Evolutionary conservation across 2,329 filamentous ascomycete species (phyloP), one percentile per base, ranked within the genome.

Genomic region (Alternaria incomplexa): DNA sequence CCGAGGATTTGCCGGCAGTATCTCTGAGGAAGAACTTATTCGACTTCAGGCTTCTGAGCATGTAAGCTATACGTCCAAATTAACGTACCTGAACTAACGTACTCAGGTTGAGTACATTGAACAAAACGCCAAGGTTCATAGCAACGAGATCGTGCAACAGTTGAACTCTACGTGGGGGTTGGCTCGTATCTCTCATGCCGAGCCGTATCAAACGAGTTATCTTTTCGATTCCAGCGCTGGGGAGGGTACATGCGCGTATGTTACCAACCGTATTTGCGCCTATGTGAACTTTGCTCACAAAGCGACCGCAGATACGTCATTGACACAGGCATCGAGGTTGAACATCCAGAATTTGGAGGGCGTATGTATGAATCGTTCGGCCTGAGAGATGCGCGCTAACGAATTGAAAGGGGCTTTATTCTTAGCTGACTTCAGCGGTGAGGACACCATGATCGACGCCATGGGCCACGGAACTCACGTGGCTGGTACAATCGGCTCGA

Each of bases 241-340:
- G 17, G 63, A 70, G 26, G 75, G 76, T 15, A 76, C 75, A 69
- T 89, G 85, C 20, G 86, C 83, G 45, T 61, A 57, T 23, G 52
- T 56, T 36, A 17, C 12, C 6, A 20, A 30, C 10, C 11, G 12
- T 23, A 7, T 40, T 23, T 4, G 11, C 3, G 6, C 11, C 3
- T 46, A 1, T 20, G 4, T 15, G 20, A 26, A 30, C 3, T 28
- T 28, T 2, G 20, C 25, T 61, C 13, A 56, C 32, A 56, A 11
- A 48, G 3, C n/a, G 11, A 17, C 13, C 8, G 1, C 20, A 61
- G 58, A 25, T 91, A 87, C 73, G 80, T 91, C 20, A 84, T 91
- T 26, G 89, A 91, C 76, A 90, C 89, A 6, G 89, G 89, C 64
- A 86, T 91, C 74, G 78, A 81, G 43, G 75, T 79, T 17, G 83